Evolutionary conservation across 2,329 filamentous ascomycete genomes (phyloP).

Genomic region (Aspergillus fumigatus): DNA sequence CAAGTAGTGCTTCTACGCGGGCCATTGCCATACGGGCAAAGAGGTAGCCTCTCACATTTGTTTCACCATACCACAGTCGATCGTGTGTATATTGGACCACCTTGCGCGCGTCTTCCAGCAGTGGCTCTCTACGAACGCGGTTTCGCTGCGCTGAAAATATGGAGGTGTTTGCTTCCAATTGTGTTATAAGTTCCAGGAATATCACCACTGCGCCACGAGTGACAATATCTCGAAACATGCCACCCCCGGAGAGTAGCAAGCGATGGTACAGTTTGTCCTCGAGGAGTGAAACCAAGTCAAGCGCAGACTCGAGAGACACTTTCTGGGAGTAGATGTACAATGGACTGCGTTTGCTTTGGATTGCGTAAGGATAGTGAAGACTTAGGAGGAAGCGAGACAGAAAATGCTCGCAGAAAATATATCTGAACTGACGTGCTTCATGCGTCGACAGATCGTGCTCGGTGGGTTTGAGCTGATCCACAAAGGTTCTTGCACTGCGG

Average conservation of each 20-base stretch:
- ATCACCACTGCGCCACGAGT: slow-evolving; percentile 18
- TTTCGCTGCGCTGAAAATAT: slow-evolving; percentile 5
- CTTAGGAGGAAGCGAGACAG: slow-evolving; percentile 18
- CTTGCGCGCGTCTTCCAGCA: slow-evolving; percentile 16
- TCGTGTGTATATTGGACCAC: slow-evolving; percentile 19
- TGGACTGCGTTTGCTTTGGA: slow-evolving; percentile 18
- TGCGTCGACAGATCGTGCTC: no score
- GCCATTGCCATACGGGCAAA: slow-evolving; percentile 24
- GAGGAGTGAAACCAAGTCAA: slow-evolving; percentile 22
- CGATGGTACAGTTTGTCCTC: slow-evolving; percentile 20
- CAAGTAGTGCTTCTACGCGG: slow-evolving; percentile 16
- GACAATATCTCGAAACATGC: slow-evolving; percentile 27
- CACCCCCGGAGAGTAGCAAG: slow-evolving; percentile 22
- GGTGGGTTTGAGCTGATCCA: neutral
- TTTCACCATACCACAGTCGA: slow-evolving; percentile 27
- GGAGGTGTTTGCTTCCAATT: slow-evolving; percentile 9
- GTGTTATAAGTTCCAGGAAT: slow-evolving; percentile 15
- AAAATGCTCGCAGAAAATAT: slow-evolving; percentile 16
- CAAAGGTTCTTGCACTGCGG: neutral
- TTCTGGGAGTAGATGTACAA: slow-evolving; percentile 24
- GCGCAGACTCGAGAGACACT: slow-evolving; percentile 21
- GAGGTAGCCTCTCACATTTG: slow-evolving; percentile 28
- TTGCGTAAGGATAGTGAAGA: slow-evolving; percentile 21
- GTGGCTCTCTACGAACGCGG: slow-evolving; percentile 5
- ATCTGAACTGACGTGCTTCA: slow-evolving; percentile 7